Conservation (phyloP, 164 flowering plant genomes). For the Vitis riparia region DNA sequence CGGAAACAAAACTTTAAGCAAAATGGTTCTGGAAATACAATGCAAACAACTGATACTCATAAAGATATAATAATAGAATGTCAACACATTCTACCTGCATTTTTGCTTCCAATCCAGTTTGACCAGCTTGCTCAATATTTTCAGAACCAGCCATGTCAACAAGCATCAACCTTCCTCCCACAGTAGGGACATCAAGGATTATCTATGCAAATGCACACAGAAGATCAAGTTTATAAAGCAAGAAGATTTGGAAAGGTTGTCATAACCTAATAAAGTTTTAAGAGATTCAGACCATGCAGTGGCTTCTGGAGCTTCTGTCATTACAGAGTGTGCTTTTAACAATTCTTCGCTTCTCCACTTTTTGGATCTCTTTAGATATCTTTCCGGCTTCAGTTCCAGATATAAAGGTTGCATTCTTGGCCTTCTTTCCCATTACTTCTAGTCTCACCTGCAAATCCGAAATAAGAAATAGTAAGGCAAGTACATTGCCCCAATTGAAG, state of each 20-base stretch:
- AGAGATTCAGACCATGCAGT: conserved; percentile 76
- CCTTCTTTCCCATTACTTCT: conserved; percentile 98
- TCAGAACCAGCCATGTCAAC: conserved; percentile 99
- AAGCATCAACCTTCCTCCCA: conserved; percentile 94
- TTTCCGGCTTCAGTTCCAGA: conserved; percentile 95
- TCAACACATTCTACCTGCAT: conserved; percentile 65
- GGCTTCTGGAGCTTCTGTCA: conserved; percentile 97
- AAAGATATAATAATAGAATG: not conserved
- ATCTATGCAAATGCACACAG: conserved; percentile 45
- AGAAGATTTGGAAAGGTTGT: not conserved
- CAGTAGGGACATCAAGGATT: conserved; percentile 89
- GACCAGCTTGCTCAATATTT: conserved; percentile 98
- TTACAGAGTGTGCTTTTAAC: conserved; percentile 88
- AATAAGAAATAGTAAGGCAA: not conserved
- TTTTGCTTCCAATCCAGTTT: conserved; percentile 90
- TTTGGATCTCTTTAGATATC: conserved; percentile 86
- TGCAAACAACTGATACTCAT: not conserved
- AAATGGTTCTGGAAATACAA: no score
- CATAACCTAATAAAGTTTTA: not conserved
- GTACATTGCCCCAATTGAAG: no score
- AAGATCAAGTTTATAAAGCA: not conserved
- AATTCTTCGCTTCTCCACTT: conserved; percentile 93
- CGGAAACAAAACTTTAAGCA: not conserved
- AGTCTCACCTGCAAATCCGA: conserved; percentile 59
- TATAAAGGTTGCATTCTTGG: conserved; percentile 90